phyloP scores from a whole-genome alignment of 2,329 filamentous ascomycete species.

The Neodidymelliopsis sp. region DNA sequence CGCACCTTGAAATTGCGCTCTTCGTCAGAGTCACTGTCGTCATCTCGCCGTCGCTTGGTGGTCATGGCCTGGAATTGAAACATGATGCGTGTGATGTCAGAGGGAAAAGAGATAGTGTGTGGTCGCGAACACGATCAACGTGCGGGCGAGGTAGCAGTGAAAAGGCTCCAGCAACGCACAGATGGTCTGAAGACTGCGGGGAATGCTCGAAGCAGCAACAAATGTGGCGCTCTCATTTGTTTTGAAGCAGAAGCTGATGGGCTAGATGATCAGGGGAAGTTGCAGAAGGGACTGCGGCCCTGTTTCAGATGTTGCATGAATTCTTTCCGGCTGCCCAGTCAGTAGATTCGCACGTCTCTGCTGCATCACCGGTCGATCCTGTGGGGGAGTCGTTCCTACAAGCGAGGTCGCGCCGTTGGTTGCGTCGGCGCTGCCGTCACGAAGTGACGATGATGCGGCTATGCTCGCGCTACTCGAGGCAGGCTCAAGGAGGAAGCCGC shows the following conservation, averaged over 20 bases:
- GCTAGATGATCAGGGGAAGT: slow-evolving; percentile 42
- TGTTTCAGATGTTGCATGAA: slow-evolving; percentile 45
- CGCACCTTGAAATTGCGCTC: slow-evolving; percentile 42
- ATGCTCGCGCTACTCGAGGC: neutral
- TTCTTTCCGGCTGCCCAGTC: slow-evolving; percentile 21
- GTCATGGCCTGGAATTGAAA: slow-evolving; percentile 40
- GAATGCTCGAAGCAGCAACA: slow-evolving; percentile 22
- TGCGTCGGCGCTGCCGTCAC: slow-evolving; percentile 6
- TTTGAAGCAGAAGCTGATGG: slow-evolving; percentile 39
- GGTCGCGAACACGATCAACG: slow-evolving; percentile 33
- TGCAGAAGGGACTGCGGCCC: slow-evolving; percentile 25
- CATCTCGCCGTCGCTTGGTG: slow-evolving; percentile 44
- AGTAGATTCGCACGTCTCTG: slow-evolving; percentile 18
- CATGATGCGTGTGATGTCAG: slow-evolving; percentile 31
- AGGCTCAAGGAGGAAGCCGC: slow-evolving; percentile 15
- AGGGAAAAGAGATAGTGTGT: slow-evolving; percentile 10
- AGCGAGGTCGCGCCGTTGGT: slow-evolving; percentile 12
- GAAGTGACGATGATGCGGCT: slow-evolving; percentile 9
- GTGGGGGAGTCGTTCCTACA: slow-evolving; percentile 20
- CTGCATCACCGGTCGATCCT: slow-evolving; percentile 21
- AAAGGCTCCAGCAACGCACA: slow-evolving; percentile 16
- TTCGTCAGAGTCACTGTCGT: slow-evolving; percentile 45
- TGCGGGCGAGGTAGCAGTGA: slow-evolving; percentile 24
- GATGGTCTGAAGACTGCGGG: slow-evolving; percentile 23
- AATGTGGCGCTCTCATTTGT: slow-evolving; percentile 35